Percentiles rank a stretch among this genome's conserved stretches.
phyloP scores from a whole-genome alignment of 169 alveolate species.

The Plasmodium gonderi region DNA sequence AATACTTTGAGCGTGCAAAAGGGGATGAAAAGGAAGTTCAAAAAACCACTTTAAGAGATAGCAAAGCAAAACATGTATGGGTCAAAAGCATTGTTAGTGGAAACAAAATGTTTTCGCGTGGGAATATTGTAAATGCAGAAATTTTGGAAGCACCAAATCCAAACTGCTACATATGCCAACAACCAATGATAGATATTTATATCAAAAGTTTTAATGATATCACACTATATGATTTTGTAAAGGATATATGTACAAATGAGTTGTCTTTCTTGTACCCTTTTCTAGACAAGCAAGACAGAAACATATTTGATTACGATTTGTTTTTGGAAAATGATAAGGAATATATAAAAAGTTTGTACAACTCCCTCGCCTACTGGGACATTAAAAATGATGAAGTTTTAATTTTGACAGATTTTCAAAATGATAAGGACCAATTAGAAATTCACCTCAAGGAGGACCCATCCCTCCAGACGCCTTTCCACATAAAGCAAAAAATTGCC shows the following conservation, averaged over 20 bases:
- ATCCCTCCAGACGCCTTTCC: slow-evolving; percentile 1
- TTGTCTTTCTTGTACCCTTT: slow-evolving; percentile 48
- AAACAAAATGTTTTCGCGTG: slow-evolving; percentile 68
- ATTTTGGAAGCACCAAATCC: slow-evolving; percentile 74
- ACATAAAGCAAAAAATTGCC: slow-evolving; percentile 25
- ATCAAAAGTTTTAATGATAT: slow-evolving; percentile 70
- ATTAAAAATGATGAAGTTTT: slow-evolving; percentile 56
- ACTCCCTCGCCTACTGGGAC: slow-evolving; percentile 41
- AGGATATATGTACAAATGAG: slow-evolving; percentile 63
- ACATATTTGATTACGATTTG: slow-evolving; percentile 63
- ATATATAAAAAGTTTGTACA: slow-evolving; percentile 29
- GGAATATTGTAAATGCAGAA: slow-evolving; percentile 79
- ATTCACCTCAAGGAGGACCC: slow-evolving; percentile 60
- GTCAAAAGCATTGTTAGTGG: slow-evolving; percentile 50
- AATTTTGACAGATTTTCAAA: slow-evolving; percentile 57
- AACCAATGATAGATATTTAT: slow-evolving; percentile 68
- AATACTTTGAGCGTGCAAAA: slow-evolving; percentile 29
- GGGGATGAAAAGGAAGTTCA: background rate
- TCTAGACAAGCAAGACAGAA: slow-evolving; percentile 64
- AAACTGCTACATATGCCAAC: slow-evolving; percentile 78
- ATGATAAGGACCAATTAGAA: slow-evolving; percentile 60
- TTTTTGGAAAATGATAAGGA: slow-evolving; percentile 57
- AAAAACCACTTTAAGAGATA: slow-evolving; percentile 5
- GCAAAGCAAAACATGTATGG: slow-evolving; percentile 55
- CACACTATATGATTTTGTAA: slow-evolving; percentile 74